Evolutionary conservation across 805 yeast genomes (phyloP), one percentile per base, ranked within the genome.

Genomic region (Schwanniomyces vanrijiae): DNA sequence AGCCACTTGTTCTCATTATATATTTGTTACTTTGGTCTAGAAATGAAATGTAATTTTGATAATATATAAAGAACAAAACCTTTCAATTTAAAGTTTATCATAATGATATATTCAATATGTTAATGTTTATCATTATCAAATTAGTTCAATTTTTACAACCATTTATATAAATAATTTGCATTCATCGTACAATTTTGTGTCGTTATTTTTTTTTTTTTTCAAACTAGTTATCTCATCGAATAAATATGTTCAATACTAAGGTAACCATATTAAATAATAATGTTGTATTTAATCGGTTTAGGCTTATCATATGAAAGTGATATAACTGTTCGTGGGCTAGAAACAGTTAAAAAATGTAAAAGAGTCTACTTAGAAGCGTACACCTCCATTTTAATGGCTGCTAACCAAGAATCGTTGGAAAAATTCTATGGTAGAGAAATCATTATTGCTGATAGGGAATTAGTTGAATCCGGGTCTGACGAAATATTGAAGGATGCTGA

Each of bases 331-430:
- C 84, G 97, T 57, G 99, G 99, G 1, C 75, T 94, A 24, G 90
- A 92, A 59, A 80, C 85, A 3, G 90, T 94, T 46, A 85, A 79
- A 59, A 80, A 77, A 64, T 90, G 97, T 69, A 83, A 86, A 59
- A 76, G 97, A 37, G 96, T 92, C n/a, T 92, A 92, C 58, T 73
- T 94, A 47, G 99, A 92, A 70, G 97, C 96, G 2, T 92, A 92
- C 68, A 92, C 99, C 3, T 87, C 96, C 34, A 92, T 92, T 52
- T 73, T 94, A 48, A 92, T 94, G 98, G 90, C 96, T 10, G 96
- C 98, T 2, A 82, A 86, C 52, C 73, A 82, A 61, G 80, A 75
- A 49, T 78, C 84, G 4, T 70, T 92, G 44, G 97, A 91, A 62
- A 77, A 79, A 55, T 89, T 86, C 58, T 92, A 92, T 61, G 98